A percentile compares a stretch with the other conserved stretches of the same genome.
phyloP scores from a whole-genome alignment of 2,329 filamentous ascomycete genomes.

The Verticillium zaregamsianum region DNA sequence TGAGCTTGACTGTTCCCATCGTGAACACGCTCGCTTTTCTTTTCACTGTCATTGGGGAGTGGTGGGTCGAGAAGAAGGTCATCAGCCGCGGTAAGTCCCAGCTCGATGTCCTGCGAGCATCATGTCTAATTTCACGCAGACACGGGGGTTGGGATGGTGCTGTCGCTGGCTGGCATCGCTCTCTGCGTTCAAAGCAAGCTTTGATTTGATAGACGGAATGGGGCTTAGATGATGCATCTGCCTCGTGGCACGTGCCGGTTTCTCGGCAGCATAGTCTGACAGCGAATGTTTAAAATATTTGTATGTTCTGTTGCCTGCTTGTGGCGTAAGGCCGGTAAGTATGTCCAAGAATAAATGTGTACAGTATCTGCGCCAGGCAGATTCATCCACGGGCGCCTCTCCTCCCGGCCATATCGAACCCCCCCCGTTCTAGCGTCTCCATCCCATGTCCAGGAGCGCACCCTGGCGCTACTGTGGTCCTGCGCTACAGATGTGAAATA shows the following conservation, averaged over 20 bases:
- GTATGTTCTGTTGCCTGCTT: neutral
- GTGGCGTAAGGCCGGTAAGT: neutral
- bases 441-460: neutral
- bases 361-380: constrained; percentile 4
- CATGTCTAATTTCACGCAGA: constrained; percentile 41
- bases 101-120: neutral
- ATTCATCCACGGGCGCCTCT: neutral
- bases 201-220: neutral
- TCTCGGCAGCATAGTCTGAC: neutral
- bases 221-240: neutral
- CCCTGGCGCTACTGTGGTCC: neutral
- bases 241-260: neutral
- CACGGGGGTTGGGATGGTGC: constrained; percentile 75
- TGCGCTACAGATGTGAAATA: neutral
- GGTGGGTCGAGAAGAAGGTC: constrained; percentile 89
- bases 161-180: constrained; percentile 76
- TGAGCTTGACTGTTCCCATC: constrained; percentile 91
- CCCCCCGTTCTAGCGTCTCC: neutral
- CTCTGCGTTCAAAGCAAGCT: constrained; percentile 72
- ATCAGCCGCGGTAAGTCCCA: constrained; percentile 67
- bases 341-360: constrained; percentile 1
- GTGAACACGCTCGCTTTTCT: constrained; percentile 92
- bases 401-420: neutral
- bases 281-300: neutral
- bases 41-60: constrained; percentile 94